Base-by-base conservation (phyloP, 495 filamentous ascomycete genomes). In the Parathielavia hyrcaniae region DNA sequence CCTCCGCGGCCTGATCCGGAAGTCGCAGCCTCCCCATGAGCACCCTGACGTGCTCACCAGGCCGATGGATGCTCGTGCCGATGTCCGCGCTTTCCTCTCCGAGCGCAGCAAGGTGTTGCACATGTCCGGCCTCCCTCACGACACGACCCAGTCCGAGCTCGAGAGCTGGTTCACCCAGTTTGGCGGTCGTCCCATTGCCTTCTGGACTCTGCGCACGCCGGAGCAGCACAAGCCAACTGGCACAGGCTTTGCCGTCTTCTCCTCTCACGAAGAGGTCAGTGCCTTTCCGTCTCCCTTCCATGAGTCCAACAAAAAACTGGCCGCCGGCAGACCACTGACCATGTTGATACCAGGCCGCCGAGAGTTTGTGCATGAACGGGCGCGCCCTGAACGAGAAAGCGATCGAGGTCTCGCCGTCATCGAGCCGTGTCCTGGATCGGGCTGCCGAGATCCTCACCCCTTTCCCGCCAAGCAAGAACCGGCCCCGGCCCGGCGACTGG, bases 81-180 rank as follows among this genome's bases (percentile, higher is more conserved):
- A 98, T 71, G 93, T 98, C n/a, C 83, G 91, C 55, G 92, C 93
- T 40, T 98, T 98, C 75, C 73, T 98, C 47, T 84, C 87, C 4
- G 93, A 98, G 71, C 83, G 92, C 51, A 96, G 91, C 78, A 98
- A 98, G 77, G 90, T 97, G 14, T 81, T 98, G 59, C 93, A 98
- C 73, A 89, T 98, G 83, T 95, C 89, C 63, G 93, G 93, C 39
- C 80, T 98, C 49, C 93, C 93, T 41, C 93, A 98, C 68, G 93
- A 98, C 67, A 98, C 93, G 26, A 98, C 93, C 2, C 93, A 98
- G 74, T 96, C 91, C 16, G 93, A 97, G 73, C 78, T 98, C 36
- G 93, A 97, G 75, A 96, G 90, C 71, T 98, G 93, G 93, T 98
- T 97, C 71, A 98, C 93, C 23, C 93, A 98, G 69, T 98, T 95